Evolutionary conservation across 306 rosid species (phyloP), one percentile per base, ranked within the genome.

Genomic region (Dryas octopetala): DNA sequence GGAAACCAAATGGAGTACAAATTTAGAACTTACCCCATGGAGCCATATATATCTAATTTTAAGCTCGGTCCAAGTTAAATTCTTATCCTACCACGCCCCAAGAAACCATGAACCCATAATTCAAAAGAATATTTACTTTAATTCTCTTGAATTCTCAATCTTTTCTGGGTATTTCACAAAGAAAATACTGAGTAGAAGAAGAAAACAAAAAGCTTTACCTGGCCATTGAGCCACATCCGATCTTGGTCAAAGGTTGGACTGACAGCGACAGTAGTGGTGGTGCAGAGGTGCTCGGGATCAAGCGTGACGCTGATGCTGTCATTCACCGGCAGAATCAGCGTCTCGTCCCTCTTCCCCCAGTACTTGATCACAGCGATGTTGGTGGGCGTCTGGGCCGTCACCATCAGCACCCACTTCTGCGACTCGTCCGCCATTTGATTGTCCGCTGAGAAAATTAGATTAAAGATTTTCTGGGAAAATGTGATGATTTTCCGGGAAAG

Each of bases 271-370:
- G 97, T 92, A 85, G 99, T 95, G 49, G 91, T 95, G 5, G 99
- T 92, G 71, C 99, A 95, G 60, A 95, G 96, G 65, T 95, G 97
- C 57, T 9, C 75, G 19, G 97, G 99, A 82, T 95, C 99, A 79
- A 95, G 97, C 58, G 99, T 95, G 8, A 92, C 97, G 63, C 99
- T 95, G 70, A 92, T 95, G 68, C 99, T 95, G 74, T 95, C 99
- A 60, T 95, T 95, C 7, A 95, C 91, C 1, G 99, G 97, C 79
- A 95, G 77, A 77, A 95, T 92, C 6, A 95, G 87, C 62, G 81
- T 80, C 78, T 95, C 99, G 63, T 95, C 97, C 52, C 99, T 86
- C 85, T 95, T 95, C 0, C 99, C 99, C 99, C 99, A 95, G 77
- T 95, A 95, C 83, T 95, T 95, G 67, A 95, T 95, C 38, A 95